Evolutionary conservation across 805 yeast genomes (phyloP), one percentile per base, ranked within the genome.

Genomic region (Yarrowia bubula): DNA sequence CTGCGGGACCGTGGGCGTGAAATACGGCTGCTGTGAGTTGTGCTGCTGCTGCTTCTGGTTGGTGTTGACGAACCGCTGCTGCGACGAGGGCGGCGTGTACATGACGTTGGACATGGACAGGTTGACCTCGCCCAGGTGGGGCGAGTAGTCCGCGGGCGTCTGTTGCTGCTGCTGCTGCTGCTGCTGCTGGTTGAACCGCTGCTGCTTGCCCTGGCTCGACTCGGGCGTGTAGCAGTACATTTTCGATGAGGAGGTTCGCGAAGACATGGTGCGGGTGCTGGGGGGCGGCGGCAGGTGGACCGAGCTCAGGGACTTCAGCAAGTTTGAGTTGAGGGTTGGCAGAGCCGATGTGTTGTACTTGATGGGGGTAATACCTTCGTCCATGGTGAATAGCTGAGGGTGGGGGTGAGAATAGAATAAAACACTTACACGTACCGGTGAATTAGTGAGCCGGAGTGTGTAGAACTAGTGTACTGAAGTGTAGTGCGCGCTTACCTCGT

Each of bases 231-330:
- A 38, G 31, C 50, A 32, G 66, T 68, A 60, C 48, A 67, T 22
- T 32, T 50, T 44, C 1, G 64, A 43, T 8, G 64, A 58, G n/a
- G 43, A 33, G 3, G 65, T 41, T 13, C 58, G 66, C 17, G 55
- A 53, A 31, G 66, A 37, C 57, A 38, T 47, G 63, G 42, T 17
- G 33, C 43, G 71, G 64, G 64, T 35, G 15, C 73, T 67, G 5
- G 80, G 80, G 1, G 80, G 80, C 9, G 80, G 80, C 6, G 80
- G 80, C 31, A 78, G 72, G 60, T 78, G 78, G 37, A 78, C 78
- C 33, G 80, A 77, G 18, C 75, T 74, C 66, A 77, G 67, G 22
- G 80, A 77, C 69, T 75, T 76, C 64, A 76, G 69, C 62, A 77
- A 70, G 71, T 72, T 69, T 15, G 70, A 65, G 50, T 68, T 65